Evolutionary conservation across 1,284 basidiomycete species (phyloP), one percentile per base, ranked within the genome.

Genomic region (Ceratobasidium sp.): DNA sequence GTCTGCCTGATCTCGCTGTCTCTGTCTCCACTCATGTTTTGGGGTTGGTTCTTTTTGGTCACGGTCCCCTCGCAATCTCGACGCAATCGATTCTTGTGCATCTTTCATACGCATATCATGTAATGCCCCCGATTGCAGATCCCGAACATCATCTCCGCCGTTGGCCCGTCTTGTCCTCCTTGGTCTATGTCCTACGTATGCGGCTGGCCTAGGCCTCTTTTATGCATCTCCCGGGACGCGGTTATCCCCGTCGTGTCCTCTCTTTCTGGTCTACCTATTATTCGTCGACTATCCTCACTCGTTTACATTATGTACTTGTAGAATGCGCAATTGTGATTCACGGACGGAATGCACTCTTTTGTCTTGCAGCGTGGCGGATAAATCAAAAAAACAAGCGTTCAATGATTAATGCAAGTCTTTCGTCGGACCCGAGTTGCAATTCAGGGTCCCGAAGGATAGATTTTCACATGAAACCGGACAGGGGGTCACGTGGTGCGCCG

Each of bases 11-110:
- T 67, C 55, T 67, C n/a, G 41, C 63, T 43, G 21, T 55, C 30
- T 23, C 54, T 57, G 21, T 67, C 63, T 26, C 32, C 44, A 49
- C 47, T 38, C 46, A 30, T 49, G 30, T 54, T 50, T 41, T 67
- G 50, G 30, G 43, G 30, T 64, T 64, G 44, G 49, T 50, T 32
- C 32, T 38, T 58, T 47, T 49, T 64, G 32, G 58, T 38, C 9
- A 28, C 44, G 23, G 61, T 63, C 5, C 35, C 21, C 43, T 35
- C 38, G 55, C 32, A 58, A 28, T 58, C 35, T 58, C 55, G 55
- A 41, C 55, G 49, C 63, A 67, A 67, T 67, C 63, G 63, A 67
- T 41, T 55, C 63, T 21, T 50, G 49, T 67, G 21, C 50, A 43
- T 67, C 30, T 66, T 18, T 67, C 44, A 58, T 38, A 21, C 23